Percentiles rank a stretch among this genome's conserved stretches.
Evolutionary conservation across 495 filamentous ascomycete genomes (phyloP).

Genomic region (Pseudomonodictys pantanalensis): DNA sequence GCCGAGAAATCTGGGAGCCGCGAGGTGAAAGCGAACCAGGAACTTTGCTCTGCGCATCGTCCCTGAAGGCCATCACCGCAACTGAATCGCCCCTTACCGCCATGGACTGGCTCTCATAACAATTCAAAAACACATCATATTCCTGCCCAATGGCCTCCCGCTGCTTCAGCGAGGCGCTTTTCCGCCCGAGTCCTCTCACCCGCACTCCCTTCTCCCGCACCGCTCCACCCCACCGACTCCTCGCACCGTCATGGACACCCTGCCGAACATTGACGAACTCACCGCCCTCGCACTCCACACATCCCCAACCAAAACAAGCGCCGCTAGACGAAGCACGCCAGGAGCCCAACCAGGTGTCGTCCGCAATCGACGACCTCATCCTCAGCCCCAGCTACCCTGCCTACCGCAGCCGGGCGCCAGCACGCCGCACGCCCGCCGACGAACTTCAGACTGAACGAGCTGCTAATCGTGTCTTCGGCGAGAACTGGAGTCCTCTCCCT

Average conservation of each 20-base stretch:
- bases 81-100: background rate
- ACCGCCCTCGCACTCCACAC: background rate
- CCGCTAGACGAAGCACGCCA: background rate
- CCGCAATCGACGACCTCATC: background rate
- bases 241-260: background rate
- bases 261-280: background rate
- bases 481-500: too few species aligned
- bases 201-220: background rate
- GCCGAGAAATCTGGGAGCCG: too few species aligned
- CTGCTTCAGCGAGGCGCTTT: slow-evolving; percentile 13
- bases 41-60: too few species aligned
- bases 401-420: background rate
- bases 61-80: too few species aligned
- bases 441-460: background rate
- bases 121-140: background rate
- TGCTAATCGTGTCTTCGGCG: too few species aligned
- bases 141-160: slow-evolving; percentile 15
- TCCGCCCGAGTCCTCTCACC: slow-evolving; percentile 14
- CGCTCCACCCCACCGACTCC: background rate
- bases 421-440: background rate
- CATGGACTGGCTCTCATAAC: background rate
- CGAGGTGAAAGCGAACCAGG: too few species aligned
- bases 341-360: background rate
- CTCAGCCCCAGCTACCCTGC: background rate
- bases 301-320: background rate